A percentile compares a stretch with the other conserved stretches of the same genome.
Evolutionary conservation across 179 eudicot species (phyloP).

Genomic region (Vitellaria paradoxa): DNA sequence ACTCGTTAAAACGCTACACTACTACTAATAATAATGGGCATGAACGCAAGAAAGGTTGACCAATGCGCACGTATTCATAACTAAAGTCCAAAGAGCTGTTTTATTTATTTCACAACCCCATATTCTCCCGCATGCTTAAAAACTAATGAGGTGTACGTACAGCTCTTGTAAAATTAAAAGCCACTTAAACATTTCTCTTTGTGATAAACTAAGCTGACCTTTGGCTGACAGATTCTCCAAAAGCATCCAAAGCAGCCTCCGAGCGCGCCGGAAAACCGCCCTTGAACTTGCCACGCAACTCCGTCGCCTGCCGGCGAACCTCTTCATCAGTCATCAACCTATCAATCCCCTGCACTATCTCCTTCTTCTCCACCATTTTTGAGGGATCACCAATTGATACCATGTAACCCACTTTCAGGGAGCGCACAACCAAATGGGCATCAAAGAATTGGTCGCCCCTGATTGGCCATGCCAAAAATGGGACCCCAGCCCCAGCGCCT

Average conservation of each 20-base stretch:
- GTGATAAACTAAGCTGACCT: background rate
- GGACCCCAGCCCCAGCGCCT: conserved; percentile 41
- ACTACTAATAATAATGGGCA: no score
- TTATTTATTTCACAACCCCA: no score
- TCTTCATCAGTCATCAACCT: conserved; percentile 44
- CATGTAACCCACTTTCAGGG: conserved; percentile 39
- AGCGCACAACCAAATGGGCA: conserved; percentile 38
- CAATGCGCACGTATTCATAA: no score
- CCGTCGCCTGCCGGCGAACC: conserved; percentile 27
- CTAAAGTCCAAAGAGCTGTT: no score
- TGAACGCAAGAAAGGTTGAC: no score
- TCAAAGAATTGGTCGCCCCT: conserved; percentile 48
- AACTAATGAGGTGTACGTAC: no score
- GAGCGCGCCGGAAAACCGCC: conserved; percentile 54
- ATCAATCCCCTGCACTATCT: conserved; percentile 38
- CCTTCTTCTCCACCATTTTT: conserved; percentile 33
- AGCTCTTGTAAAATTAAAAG: no score
- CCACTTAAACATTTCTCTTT: background rate
- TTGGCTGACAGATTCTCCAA: conserved; percentile 26
- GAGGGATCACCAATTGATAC: conserved; percentile 19
- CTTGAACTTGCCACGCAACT: conserved; percentile 21
- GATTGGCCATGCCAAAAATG: conserved; percentile 53
- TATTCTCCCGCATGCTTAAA: no score
- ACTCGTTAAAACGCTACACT: no score
- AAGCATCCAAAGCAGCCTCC: conserved; percentile 38